A percentile compares a stretch with the other conserved stretches of the same genome.
Evolutionary conservation across 805 yeast genomes (phyloP).

Genomic region (Yarrowia sp.): DNA sequence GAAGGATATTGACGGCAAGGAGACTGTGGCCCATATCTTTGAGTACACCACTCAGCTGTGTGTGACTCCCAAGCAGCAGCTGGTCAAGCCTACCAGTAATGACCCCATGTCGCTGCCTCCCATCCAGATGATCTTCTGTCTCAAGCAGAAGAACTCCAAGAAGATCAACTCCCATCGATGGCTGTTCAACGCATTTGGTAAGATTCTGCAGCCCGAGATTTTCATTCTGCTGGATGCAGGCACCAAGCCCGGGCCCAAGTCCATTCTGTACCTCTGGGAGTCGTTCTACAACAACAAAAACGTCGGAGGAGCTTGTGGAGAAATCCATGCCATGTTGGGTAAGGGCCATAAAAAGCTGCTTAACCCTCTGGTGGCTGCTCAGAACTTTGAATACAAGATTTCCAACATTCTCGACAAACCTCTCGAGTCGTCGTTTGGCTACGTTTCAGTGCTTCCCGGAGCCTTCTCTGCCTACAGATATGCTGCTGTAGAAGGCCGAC

Average conservation of each 20-base stretch:
- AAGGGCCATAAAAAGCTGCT: conserved; percentile 41
- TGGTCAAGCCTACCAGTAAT: conserved; percentile 51
- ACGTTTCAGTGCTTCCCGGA: conserved; percentile 63
- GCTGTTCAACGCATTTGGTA: conserved; percentile 64
- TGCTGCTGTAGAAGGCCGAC: conserved; percentile 54
- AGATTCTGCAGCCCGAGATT: conserved; percentile 54
- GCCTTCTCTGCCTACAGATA: conserved; percentile 65
- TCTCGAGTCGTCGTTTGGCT: conserved; percentile 61
- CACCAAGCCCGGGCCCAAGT: conserved; percentile 56
- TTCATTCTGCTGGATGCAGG: conserved; percentile 62
- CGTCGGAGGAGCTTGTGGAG: conserved; percentile 74
- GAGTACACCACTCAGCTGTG: conserved; percentile 58
- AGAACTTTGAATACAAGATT: conserved; percentile 64
- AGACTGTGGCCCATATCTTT: conserved; percentile 61
- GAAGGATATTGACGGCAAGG: conserved; percentile 54
- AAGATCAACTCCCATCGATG: conserved; percentile 66
- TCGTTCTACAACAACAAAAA: conserved; percentile 56
- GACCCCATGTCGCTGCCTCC: conserved; percentile 51
- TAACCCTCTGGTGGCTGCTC: conserved; percentile 63
- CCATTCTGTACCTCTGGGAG: conserved; percentile 59
- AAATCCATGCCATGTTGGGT: conserved; percentile 58
- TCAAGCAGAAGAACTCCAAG: conserved; percentile 60
- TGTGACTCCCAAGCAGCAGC: conserved; percentile 43
- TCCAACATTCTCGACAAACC: conserved; percentile 67
- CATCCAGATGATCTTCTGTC: conserved; percentile 57